Base-by-base conservation (phyloP, 2,329 filamentous ascomycete species). In the Periconia sp. region DNA sequence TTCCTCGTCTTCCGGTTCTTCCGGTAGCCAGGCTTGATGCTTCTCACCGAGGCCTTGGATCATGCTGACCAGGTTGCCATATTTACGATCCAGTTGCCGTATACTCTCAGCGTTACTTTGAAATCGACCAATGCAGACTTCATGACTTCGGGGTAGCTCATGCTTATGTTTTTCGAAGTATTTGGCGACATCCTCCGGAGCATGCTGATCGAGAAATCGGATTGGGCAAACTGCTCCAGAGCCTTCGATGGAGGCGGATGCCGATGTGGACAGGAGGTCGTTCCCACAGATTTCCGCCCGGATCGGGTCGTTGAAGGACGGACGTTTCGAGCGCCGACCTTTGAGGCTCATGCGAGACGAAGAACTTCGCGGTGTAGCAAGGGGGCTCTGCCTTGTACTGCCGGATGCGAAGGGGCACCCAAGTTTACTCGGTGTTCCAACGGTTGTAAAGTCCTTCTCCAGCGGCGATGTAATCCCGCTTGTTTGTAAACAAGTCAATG, bases 91-190 rank as follows among this genome's bases (percentile, higher is more conserved):
- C 51, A 97, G 81, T 74, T 95, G 90, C 60, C 86, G 86, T 68
- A 96, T 90, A 66, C 92, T 90, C 58, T 89, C 84, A 63, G 93
- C 88, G 66, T 92, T 93, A 73, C 85, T 88, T 75, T 96, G 91
- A 70, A 96, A 96, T 53, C 92, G 85, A 67, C 90, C 87, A 56
- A 97, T 86, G 73, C 93, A 97, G 43, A 97, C 85, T 70, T 95
- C 91, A 74, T 97, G 93, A 71, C 92, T 97, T 64, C 93, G 85
- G 10, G 93, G 93, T 50, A 97, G 84, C 73, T 96, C 90, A 74
- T 97, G 92, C 73, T 97, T 97, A 77, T 97, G 92, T 49, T 87
- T 92, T 72, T 97, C 91, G 67, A 97, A 91, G 72, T 96, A 97
- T 66, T 89, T 85, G 14, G 93, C 93, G 57, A 97, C 88, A 70